phyloP scores from a whole-genome alignment of 2,329 filamentous ascomycete genomes.

The Byssoonygena ceratinophila region DNA sequence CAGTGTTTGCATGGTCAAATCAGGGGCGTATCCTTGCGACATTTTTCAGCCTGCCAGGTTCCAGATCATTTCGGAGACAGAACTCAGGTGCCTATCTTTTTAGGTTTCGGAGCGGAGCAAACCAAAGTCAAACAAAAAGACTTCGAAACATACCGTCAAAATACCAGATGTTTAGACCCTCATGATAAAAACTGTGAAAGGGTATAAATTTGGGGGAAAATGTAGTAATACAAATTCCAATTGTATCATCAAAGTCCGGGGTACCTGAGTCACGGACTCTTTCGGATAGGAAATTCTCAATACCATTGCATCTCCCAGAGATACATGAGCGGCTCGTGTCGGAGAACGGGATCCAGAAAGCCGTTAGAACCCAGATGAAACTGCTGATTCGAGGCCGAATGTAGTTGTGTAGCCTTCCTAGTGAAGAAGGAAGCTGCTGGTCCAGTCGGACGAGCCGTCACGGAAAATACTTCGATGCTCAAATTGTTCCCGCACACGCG shows the following conservation, averaged over 20 bases:
- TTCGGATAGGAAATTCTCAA: no score
- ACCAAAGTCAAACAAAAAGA: not conserved
- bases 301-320: no score
- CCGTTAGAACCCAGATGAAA: not conserved
- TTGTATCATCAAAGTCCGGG: no score
- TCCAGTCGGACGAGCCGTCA: not conserved
- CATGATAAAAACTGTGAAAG: not conserved
- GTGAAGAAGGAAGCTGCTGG: not conserved
- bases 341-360: no score
- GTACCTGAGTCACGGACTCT: not conserved
- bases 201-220: no score
- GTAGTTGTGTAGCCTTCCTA: not conserved
- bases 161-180: not conserved
- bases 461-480: not conserved
- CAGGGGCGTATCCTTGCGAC: not conserved
- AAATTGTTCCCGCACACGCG: no score
- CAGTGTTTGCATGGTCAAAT: not conserved
- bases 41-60: not conserved
- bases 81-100: not conserved
- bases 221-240: not conserved
- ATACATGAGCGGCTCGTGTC: no score
- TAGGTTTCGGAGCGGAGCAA: slow-evolving; percentile 10
- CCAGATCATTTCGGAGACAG: slow-evolving; percentile 2
- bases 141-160: not conserved
- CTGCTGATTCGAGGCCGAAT: no score